Percentiles rank a stretch among this genome's conserved stretches.
Evolutionary conservation across 1,284 basidiomycete species (phyloP).

Genomic region (Hymenochaete sp.): DNA sequence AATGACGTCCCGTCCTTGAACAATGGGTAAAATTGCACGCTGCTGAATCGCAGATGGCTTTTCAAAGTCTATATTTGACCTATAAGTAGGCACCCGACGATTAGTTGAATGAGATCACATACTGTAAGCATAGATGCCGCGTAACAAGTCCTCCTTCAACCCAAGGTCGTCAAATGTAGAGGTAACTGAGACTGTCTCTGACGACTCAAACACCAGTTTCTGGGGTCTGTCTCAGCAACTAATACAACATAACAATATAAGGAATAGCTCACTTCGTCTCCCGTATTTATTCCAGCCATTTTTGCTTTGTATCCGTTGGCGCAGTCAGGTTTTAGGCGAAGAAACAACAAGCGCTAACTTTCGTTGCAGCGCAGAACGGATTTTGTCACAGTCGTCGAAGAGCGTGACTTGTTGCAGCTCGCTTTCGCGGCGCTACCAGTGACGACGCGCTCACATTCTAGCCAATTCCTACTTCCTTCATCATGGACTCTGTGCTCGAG

Average conservation of each 20-base stretch:
- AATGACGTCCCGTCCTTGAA: slow-evolving; percentile 92
- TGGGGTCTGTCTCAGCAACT: slow-evolving; percentile 22
- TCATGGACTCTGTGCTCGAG: slow-evolving; percentile 90
- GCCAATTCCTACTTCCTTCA: not conserved
- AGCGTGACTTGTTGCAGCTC: not conserved
- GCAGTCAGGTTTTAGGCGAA: slow-evolving; percentile 8
- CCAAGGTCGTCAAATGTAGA: slow-evolving; percentile 89
- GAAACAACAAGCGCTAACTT: not conserved
- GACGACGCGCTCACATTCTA: slow-evolving; percentile 11
- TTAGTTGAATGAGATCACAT: slow-evolving; percentile 28
- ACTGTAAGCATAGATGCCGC: slow-evolving; percentile 99
- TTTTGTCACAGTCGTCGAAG: slow-evolving; percentile 31
- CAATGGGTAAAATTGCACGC: slow-evolving; percentile 93
- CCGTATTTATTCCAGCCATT: slow-evolving; percentile 26
- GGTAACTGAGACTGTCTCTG: slow-evolving; percentile 84
- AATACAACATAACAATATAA: slow-evolving; percentile 5
- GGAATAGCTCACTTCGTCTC: slow-evolving; percentile 17
- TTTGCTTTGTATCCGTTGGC: slow-evolving; percentile 1
- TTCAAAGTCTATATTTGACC: slow-evolving; percentile 73
- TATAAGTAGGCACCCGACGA: slow-evolving; percentile 14
- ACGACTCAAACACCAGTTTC: slow-evolving; percentile 98
- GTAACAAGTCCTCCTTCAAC: slow-evolving; percentile 90
- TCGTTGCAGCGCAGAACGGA: slow-evolving; percentile 32
- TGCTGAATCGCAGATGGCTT: slow-evolving; percentile 99
- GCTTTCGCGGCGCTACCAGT: too few species aligned